Evolutionary conservation across 441 rosid genomes (phyloP).

Genomic region (Corymbia calophylla): DNA sequence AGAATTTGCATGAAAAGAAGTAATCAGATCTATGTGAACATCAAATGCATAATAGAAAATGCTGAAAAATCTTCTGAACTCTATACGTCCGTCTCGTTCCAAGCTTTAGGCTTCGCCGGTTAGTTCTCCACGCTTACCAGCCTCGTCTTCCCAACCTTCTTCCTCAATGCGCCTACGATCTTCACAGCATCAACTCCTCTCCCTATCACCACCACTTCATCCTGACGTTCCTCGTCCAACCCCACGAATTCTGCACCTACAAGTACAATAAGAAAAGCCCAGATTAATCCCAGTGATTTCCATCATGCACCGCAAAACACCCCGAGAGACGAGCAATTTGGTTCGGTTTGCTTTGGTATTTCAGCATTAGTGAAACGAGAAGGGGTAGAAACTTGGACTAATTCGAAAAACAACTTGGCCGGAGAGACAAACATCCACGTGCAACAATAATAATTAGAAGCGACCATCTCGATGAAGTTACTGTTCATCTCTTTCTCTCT

Average conservation of each 20-base stretch:
- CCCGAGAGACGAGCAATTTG: neutral
- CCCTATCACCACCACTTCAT: conserved; percentile 41
- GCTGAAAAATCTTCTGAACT: neutral
- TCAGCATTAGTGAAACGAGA: neutral
- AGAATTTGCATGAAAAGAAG: neutral
- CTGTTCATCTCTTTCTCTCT: too few relatives aligned
- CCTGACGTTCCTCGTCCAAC: conserved; percentile 38
- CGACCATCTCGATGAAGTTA: too few relatives aligned
- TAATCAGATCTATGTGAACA: neutral
- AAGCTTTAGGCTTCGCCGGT: neutral
- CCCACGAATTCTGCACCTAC: conserved; percentile 40
- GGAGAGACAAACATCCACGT: neutral
- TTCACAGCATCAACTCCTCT: conserved; percentile 29
- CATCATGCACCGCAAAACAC: neutral
- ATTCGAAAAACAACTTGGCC: neutral
- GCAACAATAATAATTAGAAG: too few relatives aligned
- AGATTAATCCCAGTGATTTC: neutral
- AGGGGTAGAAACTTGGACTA: neutral
- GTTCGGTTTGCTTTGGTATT: neutral
- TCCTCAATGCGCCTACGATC: conserved; percentile 27
- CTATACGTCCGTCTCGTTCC: neutral
- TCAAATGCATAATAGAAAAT: neutral
- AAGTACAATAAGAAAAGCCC: neutral
- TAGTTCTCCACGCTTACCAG: neutral
- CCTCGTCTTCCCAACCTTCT: conserved; percentile 36